phyloP scores from a whole-genome alignment of 2,329 filamentous ascomycete species.

The Metarhizium robertsii region DNA sequence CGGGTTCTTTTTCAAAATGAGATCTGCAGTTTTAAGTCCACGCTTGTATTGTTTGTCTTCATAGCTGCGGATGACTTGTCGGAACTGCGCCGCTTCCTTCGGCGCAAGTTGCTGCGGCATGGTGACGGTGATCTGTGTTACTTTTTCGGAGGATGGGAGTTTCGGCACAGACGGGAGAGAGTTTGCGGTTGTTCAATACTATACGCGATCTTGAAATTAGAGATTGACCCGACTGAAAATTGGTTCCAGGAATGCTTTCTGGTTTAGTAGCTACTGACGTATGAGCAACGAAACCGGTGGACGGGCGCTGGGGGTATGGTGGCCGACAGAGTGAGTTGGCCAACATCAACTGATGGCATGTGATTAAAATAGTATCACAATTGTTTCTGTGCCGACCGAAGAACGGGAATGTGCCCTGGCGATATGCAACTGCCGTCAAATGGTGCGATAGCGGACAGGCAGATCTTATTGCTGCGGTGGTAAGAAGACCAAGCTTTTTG shows the following conservation, averaged over 20 bases:
- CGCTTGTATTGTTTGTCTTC: constrained; percentile 97
- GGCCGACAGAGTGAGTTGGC: neutral
- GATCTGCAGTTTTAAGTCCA: constrained; percentile 89
- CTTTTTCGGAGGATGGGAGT: neutral
- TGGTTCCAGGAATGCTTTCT: neutral
- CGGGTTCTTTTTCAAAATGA: constrained; percentile 89
- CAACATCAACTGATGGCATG: neutral
- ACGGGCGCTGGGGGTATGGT: neutral
- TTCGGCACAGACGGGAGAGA: neutral
- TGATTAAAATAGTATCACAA: neutral
- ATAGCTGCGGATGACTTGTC: constrained; percentile 89
- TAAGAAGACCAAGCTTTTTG: neutral
- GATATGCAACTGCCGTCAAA: neutral
- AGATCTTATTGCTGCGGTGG: neutral
- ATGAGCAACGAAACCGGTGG: neutral
- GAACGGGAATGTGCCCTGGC: neutral
- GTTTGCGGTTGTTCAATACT: neutral
- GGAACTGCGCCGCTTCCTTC: constrained; percentile 92
- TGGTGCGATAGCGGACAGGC: neutral
- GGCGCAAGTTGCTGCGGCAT: constrained; percentile 69
- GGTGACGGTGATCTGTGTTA: constrained; percentile 10
- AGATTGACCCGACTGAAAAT: neutral
- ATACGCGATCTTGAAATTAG: neutral
- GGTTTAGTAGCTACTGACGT: neutral
- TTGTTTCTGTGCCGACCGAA: neutral